These are phyloP conservation scores for Annulohypoxylon moriforme DNA, from an alignment of 495 filamentous ascomycete genomes.

Conservation along the genomic window DNA sequence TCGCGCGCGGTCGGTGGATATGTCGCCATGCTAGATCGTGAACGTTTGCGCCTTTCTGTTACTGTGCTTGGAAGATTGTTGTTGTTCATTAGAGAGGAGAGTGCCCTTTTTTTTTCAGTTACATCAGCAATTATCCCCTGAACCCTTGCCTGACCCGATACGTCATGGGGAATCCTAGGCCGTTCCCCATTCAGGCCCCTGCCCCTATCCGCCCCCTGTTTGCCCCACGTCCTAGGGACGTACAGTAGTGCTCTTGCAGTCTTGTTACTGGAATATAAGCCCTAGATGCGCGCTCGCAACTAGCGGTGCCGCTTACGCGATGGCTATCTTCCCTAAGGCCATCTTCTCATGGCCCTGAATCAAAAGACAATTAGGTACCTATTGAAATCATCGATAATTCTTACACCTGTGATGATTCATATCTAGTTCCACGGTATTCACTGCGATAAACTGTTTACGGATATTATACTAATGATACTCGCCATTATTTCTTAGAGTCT, in stretches of 20 bases:
- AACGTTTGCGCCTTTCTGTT: conserved; percentile 11
- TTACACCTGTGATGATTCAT: too few relatives aligned
- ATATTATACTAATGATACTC: too few relatives aligned
- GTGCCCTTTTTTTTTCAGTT: neutral
- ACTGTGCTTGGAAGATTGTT: neutral
- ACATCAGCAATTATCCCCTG: neutral
- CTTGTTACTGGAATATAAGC: too few relatives aligned
- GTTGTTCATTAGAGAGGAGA: neutral
- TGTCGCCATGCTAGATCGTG: neutral
- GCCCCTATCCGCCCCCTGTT: neutral
- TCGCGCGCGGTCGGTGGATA: conserved; percentile 3
- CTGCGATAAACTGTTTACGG: too few relatives aligned
- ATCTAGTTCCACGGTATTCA: too few relatives aligned
- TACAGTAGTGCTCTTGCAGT: too few relatives aligned
- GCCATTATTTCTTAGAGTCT: too few relatives aligned
- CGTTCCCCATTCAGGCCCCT: neutral
- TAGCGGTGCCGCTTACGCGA: too few relatives aligned
- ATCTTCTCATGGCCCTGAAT: neutral
- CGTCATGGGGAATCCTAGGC: neutral
- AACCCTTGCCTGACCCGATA: conserved; percentile 2
- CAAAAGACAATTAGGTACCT: too few relatives aligned
- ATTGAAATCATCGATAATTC: too few relatives aligned
- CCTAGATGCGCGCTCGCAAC: too few relatives aligned
- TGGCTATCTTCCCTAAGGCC: neutral
- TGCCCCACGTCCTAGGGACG: too few relatives aligned